Evolutionary conservation across 1,284 basidiomycete genomes (phyloP).

Genomic region (Malassezia obtusa): DNA sequence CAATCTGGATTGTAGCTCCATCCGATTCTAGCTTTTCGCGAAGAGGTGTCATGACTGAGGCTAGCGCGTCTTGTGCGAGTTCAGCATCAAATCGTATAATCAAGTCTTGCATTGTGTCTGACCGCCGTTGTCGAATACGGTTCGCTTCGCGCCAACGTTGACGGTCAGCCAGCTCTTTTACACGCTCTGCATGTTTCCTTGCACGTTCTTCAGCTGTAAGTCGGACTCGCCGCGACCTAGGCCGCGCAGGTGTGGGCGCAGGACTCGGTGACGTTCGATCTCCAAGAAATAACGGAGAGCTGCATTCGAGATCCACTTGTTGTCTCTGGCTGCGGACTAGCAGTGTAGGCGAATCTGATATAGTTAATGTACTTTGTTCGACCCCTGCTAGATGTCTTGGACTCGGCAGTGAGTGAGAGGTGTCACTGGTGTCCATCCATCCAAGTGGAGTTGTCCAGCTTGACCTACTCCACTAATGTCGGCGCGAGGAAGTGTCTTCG

Average conservation of each 20-base stretch:
- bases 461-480: neutral
- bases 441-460: neutral
- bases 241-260: neutral
- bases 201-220: neutral
- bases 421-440: conserved; percentile 1
- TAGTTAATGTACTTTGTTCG: neutral
- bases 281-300: neutral
- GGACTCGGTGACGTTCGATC: neutral
- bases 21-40: neutral
- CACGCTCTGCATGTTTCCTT: neutral
- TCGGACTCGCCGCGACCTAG: neutral
- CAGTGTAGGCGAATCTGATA: conserved; percentile 1
- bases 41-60: neutral
- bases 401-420: neutral
- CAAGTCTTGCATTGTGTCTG: conserved; percentile 16
- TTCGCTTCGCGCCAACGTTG: conserved; percentile 18
- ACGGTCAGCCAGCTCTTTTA: neutral
- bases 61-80: neutral
- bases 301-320: neutral
- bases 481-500: conserved; percentile 7
- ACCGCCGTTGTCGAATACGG: conserved; percentile 3
- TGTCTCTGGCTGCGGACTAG: neutral
- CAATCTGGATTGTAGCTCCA: neutral
- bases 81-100: conserved; percentile 5
- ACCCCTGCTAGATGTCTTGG: neutral